Evolutionary conservation across 2,329 filamentous ascomycete species (phyloP), one percentile per base, ranked within the genome.

Genomic region (Ascocoryne sarcoides): DNA sequence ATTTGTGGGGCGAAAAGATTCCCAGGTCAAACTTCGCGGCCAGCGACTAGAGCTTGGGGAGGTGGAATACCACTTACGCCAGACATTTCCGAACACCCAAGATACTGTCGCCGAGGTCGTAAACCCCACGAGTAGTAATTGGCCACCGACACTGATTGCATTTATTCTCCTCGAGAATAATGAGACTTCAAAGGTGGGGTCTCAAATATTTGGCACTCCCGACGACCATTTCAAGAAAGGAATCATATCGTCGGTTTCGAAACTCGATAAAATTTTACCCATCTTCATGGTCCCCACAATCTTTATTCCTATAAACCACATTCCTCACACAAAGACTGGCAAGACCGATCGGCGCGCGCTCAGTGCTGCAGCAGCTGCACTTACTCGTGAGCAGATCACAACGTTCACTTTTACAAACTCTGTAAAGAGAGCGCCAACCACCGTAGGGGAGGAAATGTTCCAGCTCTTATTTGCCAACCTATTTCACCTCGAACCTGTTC

Each of bases 21-120:
- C 70, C 0, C 88, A 94, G 58, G 78, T 93, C 39, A 94, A 94
- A 60, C 67, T 93, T 2, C 73, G 84, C 36, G 87, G 87, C 1
- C 87, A 92, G 60, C 71, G 86, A 32, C 73, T 92, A 36, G 83
- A 89, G 54, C 71, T 89, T 1, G 82, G 82, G 0, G 84, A 87
- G 54, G 68, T 87, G 10, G 83, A 88, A 53, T 74, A 83, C 42
- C 62, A 62, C 37, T 10, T 37, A 16, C 14, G 28, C 20, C 5
- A 32, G 18, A 31, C 5, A n/a, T 4, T 31, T 5, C 5, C 4
- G 4, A 5, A 15, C 10, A 7, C 30, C 5, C 14, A 14, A 10
- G 30, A 16, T 17, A 32, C 14, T 7, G 18, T 7, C 18, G 30
- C 14, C 9, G 14, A 16, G 7, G 30, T 32, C 3, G 18, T 32